phyloP scores from a whole-genome alignment of 2,329 filamentous ascomycete species.

The Aspergillus aculeatus region DNA sequence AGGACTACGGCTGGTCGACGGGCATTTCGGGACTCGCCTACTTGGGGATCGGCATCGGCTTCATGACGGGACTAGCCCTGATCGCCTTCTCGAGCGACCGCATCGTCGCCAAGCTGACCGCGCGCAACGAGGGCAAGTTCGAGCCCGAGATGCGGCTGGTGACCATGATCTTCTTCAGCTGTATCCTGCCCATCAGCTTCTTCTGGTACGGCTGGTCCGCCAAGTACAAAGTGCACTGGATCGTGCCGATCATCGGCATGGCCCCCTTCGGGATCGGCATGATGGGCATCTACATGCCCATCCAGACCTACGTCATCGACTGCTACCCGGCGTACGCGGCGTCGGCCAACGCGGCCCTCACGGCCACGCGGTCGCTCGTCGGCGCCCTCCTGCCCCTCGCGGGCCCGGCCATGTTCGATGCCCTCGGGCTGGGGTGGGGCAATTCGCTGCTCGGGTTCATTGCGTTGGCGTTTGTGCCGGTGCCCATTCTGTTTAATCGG shows the following conservation, averaged over 20 bases:
- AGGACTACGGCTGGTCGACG: conserved; percentile 49
- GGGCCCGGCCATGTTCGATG: conserved; percentile 51
- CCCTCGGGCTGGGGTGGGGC: conserved; percentile 50
- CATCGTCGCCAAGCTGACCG: conserved; percentile 30
- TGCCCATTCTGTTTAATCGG: conserved; percentile 18
- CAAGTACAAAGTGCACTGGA: conserved; percentile 55
- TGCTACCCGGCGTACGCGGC: conserved; percentile 50
- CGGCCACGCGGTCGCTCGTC: conserved; percentile 54
- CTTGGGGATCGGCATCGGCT: conserved; percentile 50
- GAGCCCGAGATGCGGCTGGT: conserved; percentile 53
- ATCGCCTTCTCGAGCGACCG: conserved; percentile 37
- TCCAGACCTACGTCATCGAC: conserved; percentile 64
- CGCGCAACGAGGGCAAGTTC: conserved; percentile 38
- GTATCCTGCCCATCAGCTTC: conserved; percentile 56
- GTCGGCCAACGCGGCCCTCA: conserved; percentile 53
- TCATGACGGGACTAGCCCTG: conserved; percentile 35
- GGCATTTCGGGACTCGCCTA: conserved; percentile 50
- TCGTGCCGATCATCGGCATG: conserved; percentile 61
- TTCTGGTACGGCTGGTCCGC: conserved; percentile 62
- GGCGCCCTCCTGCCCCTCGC: conserved; percentile 61
- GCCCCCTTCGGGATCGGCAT: conserved; percentile 56
- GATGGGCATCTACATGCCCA: conserved; percentile 56
- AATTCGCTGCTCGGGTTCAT: conserved; percentile 56
- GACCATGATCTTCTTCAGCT: conserved; percentile 55
- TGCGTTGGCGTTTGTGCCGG: conserved; percentile 49